Conservation (phyloP, 345 rosid genomes). For the Anastatica hierochuntica region DNA sequence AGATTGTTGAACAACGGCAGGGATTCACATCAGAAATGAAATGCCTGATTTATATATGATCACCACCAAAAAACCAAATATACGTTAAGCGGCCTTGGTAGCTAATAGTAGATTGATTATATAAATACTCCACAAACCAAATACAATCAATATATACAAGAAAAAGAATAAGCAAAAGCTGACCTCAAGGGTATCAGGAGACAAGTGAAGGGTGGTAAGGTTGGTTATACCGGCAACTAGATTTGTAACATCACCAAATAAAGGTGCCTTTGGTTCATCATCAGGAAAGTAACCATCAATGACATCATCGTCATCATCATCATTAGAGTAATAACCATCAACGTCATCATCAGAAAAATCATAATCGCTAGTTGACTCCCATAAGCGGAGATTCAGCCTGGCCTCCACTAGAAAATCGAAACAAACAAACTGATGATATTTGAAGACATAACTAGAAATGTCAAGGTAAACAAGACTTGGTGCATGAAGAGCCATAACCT, state of each 20-base stretch:
- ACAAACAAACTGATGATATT: neutral
- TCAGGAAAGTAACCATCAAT: no score
- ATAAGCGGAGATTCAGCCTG: neutral
- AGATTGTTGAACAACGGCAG: neutral
- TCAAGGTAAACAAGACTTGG: neutral
- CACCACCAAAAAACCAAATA: no score
- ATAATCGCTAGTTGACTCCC: neutral
- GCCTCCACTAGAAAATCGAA: neutral
- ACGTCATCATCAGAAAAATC: neutral
- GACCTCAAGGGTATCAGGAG: conserved; percentile 4
- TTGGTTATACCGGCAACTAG: neutral
- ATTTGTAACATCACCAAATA: neutral
- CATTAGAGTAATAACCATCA: no score
- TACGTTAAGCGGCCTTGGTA: neutral
- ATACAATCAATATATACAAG: neutral
- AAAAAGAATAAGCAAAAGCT: neutral
- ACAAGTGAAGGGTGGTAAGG: neutral
- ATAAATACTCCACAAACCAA: neutral
- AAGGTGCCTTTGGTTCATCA: neutral
- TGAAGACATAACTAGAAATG: neutral
- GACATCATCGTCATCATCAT: neutral
- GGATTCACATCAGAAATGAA: neutral
- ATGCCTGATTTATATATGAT: neutral
- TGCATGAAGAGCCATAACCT: neutral
- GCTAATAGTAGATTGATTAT: neutral